Evolutionary conservation across 768 basidiomycete species (phyloP).

Genomic region (Phaeolepiota aurea): DNA sequence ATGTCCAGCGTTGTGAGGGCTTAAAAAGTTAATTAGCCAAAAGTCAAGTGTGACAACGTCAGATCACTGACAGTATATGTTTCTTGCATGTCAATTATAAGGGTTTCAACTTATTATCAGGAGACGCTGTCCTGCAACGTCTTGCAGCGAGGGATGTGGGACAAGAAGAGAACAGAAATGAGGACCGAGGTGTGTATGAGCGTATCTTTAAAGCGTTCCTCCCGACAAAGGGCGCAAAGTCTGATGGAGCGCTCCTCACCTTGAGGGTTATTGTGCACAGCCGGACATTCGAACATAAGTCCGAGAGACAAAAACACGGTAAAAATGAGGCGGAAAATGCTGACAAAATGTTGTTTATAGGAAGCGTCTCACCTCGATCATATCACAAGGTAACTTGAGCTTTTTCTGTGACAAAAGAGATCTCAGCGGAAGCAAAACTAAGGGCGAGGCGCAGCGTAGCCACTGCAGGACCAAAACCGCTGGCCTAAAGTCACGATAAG

Average conservation of each 20-base stretch:
- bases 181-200: background rate
- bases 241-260: background rate
- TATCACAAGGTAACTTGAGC: background rate
- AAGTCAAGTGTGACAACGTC: no score
- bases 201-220: background rate
- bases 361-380: background rate
- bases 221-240: background rate
- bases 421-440: background rate
- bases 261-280: background rate
- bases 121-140: constrained; percentile 41
- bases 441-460: no score
- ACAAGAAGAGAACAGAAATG: constrained; percentile 2
- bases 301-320: no score
- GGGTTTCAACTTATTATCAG: constrained; percentile 8
- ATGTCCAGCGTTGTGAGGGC: constrained; percentile 22
- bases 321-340: no score
- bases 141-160: constrained; percentile 11
- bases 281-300: no score
- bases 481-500: no score
- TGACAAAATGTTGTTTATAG: background rate
- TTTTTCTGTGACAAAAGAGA: background rate
- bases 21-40: no score
- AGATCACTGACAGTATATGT: no score
- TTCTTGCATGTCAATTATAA: no score
- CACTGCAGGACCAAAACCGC: no score